Evolutionary conservation across 176 grass and related monocot genomes (phyloP), one percentile per base, ranked within the genome.

Genomic region (Triticum dicoccoides): DNA sequence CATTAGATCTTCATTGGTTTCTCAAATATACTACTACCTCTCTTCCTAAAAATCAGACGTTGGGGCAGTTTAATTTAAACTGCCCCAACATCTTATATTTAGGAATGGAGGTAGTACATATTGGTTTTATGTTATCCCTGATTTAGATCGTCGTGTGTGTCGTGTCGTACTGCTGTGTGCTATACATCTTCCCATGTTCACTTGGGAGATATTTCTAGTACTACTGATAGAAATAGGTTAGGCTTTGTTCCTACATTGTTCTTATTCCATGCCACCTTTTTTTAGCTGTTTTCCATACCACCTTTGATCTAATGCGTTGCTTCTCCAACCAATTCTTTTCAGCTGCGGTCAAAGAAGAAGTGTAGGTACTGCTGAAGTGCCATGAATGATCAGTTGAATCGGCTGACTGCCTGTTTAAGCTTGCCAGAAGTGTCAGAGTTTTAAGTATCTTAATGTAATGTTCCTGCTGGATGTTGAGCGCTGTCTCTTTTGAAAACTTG

Each of bases 271-370:
- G 23, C 8, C 39, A 41, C 24, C 25, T 73, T 61, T 72, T 39
- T 8, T 39, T 39, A 39, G 38, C 38, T 39, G 38, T 64, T 6
- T 79, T 25, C 9, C 8, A 64, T 80, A 33, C 8, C 39, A 45
- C 25, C 27, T 51, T 62, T 73, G 38, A 17, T 52, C 41, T 87
- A 61, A 87, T 51, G 56, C 9, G 27, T 39, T 63, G 51, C 51
- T 25, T 73, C 37, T n/a, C 9, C 41, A 73, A 65, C 58, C 44
- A 39, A 0, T 54, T 15, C 4, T 74, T 81, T 73, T 81, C 85
- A 87, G 78, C 69, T 82, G 30, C 25, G 78, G 59, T 37, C 33
- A 29, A 75, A 75, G 85, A 75, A 81, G 64, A 65, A 65, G 69
- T 6, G 9, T n/a, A 69, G 68, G 54, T 61, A 21, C 56, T 21